Base-by-base conservation (phyloP, 306 rosid genomes). In the Castanopsis chinensis region DNA sequence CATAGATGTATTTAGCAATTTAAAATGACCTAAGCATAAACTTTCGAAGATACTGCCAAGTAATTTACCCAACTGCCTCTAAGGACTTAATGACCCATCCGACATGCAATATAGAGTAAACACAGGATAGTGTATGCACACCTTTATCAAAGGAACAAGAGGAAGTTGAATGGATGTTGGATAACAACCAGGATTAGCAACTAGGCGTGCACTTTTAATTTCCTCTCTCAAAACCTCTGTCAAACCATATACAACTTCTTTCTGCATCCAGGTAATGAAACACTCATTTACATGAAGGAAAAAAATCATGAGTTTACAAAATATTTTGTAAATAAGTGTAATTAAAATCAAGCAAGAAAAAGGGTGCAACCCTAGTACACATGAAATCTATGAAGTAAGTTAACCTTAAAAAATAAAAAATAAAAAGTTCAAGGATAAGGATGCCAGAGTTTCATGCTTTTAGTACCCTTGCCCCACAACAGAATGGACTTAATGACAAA, bases 141-240 rank as follows among this genome's bases (percentile, higher is more conserved):
- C 97, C 98, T 95, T 89, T 80, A 92, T 84, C 82, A 95, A 78
- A 9, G 98, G 99, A 72, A 92, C 91, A 88, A 95, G 96, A 52
- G 99, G 97, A 83, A 95, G 92, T 79, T 95, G 99, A 82, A 92
- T 72, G 45, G 99, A 87, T 79, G 99, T 92, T 74, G 99, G 99
- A 89, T 92, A 95, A 76, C 99, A 95, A 70, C 99, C 99, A 55
- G 98, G 99, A 86, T 95, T 95, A 25, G 99, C 98, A 79, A 95
- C 97, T 53, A 92, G 87, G 35, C 96, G 91, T 45, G 99, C 96
- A 80, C 78, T 72, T 87, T 82, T 91, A 71, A 95, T 85, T 73
- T 90, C 90, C 64, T 87, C 87, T 87, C 96, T 89, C 69, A 54
- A 82, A 90, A 87, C 82, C 88, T 95, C 98, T n/a, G 99, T 95